These are phyloP conservation scores for Panus rudis DNA, from an alignment of 768 basidiomycete genomes.

Conservation along the genomic window DNA sequence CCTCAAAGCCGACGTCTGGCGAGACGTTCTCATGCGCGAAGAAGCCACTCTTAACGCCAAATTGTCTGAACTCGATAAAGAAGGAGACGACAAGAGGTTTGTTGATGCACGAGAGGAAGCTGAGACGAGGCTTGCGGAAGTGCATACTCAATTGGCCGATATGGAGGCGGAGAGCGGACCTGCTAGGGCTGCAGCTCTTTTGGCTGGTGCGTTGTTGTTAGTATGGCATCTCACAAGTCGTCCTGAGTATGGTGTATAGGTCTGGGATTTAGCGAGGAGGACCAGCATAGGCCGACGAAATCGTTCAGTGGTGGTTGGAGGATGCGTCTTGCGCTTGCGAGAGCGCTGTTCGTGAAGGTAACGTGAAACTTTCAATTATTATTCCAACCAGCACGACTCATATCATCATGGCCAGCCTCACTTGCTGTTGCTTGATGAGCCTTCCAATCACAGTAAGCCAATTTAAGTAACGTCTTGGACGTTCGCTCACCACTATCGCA, in stretches of 20 bases:
- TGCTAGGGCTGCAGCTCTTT: conserved; percentile 80
- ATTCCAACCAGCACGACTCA: background rate
- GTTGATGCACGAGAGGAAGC: conserved; percentile 85
- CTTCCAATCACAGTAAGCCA: conserved; percentile 87
- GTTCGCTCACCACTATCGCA: too few relatives aligned
- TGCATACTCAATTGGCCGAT: conserved; percentile 86
- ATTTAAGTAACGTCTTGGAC: conserved; percentile 1
- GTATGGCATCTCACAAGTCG: background rate
- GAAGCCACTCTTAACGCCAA: conserved; percentile 69
- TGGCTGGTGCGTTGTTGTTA: conserved; percentile 54
- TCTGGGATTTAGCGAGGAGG: conserved; percentile 84
- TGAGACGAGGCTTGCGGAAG: conserved; percentile 74
- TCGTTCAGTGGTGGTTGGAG: conserved; percentile 98
- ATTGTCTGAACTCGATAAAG: conserved; percentile 63
- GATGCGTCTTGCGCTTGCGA: conserved; percentile 92
- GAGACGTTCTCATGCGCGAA: conserved; percentile 85
- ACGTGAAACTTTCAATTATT: conserved; percentile 4
- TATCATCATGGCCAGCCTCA: conserved; percentile 42
- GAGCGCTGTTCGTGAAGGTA: conserved; percentile 94
- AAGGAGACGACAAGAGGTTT: conserved; percentile 72
- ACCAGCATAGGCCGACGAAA: conserved; percentile 76
- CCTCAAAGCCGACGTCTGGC: conserved; percentile 99
- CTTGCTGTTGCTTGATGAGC: conserved; percentile 84
- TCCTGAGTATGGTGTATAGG: conserved; percentile 34
- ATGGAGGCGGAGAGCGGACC: conserved; percentile 99